phyloP scores from a whole-genome alignment of 768 basidiomycete species.

The Lactarius hengduanensis region DNA sequence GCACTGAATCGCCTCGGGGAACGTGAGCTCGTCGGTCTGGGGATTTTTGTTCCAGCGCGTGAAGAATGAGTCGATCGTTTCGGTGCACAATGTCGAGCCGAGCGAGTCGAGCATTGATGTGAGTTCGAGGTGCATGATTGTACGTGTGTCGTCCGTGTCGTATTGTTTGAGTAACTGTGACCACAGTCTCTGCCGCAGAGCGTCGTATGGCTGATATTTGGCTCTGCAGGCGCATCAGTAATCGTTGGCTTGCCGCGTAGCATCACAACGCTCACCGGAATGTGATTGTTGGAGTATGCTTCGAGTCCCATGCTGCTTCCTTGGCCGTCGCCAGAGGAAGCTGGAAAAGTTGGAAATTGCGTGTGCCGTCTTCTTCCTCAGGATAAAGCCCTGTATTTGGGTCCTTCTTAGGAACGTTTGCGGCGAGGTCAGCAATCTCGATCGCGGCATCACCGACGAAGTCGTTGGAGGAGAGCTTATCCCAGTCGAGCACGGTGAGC shows the following conservation, averaged over 20 bases:
- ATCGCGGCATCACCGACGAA: constrained; percentile 78
- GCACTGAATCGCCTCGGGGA: constrained; percentile 78
- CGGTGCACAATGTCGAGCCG: constrained; percentile 81
- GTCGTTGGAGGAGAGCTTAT: constrained; percentile 88
- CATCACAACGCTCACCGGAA: constrained; percentile 51
- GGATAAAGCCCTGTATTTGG: constrained; percentile 53
- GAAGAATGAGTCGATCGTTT: constrained; percentile 84
- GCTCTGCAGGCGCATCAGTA: constrained; percentile 50
- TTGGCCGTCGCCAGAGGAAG: constrained; percentile 60
- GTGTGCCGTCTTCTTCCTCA: constrained; percentile 51
- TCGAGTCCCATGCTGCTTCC: constrained; percentile 68
- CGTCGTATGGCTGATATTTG: constrained; percentile 93
- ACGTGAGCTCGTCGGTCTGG: constrained; percentile 65
- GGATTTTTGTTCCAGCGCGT: constrained; percentile 62
- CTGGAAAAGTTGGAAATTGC: constrained; percentile 70
- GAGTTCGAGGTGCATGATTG: constrained; percentile 80
- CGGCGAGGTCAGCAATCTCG: constrained; percentile 63
- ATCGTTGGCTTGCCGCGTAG: background rate
- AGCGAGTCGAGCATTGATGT: constrained; percentile 96
- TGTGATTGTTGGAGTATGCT: constrained; percentile 64
- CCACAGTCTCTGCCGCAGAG: constrained; percentile 90
- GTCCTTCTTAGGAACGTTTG: constrained; percentile 48
- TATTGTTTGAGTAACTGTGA: constrained; percentile 85
- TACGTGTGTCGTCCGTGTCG: constrained; percentile 77
- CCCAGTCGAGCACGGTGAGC: constrained; percentile 92